Percentiles rank a stretch among this genome's conserved stretches.
Conservation (phyloP, 495 filamentous ascomycete species). For the Stereocaulon alpinum region DNA sequence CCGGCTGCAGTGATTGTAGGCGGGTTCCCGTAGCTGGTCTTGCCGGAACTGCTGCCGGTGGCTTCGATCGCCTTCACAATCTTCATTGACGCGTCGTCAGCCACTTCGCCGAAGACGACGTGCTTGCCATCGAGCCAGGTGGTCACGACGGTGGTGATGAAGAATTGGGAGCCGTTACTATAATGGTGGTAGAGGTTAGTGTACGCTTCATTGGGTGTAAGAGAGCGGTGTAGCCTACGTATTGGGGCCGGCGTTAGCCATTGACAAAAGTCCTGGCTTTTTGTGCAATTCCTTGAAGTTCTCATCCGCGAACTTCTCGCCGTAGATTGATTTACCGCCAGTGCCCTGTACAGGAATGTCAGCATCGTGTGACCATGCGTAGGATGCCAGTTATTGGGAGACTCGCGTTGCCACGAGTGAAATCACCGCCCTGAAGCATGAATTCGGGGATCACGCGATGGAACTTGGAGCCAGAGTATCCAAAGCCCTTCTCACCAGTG, state of each 20-base stretch:
- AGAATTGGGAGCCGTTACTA: conserved; percentile 98
- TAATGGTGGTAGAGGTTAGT: conserved; percentile 11
- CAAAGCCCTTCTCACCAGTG: conserved; percentile 79
- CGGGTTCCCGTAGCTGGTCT: conserved; percentile 51
- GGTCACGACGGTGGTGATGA: conserved; percentile 88
- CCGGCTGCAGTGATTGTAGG: conserved; percentile 58
- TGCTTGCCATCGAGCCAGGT: conserved; percentile 94
- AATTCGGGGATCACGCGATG: conserved; percentile 97
- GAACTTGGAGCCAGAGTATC: conserved; percentile 86
- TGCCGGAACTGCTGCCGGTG: conserved; percentile 51
- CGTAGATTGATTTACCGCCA: conserved; percentile 93
- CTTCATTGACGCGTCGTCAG: conserved; percentile 48
- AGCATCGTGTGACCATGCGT: not conserved
- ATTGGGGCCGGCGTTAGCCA: conserved; percentile 92
- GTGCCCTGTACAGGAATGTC: conserved; percentile 45
- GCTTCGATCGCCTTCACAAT: conserved; percentile 68
- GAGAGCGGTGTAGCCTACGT: conserved; percentile 43
- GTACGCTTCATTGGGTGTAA: not conserved
- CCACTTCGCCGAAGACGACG: conserved; percentile 95
- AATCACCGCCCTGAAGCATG: conserved; percentile 99
- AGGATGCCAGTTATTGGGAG: not conserved
- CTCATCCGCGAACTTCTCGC: conserved; percentile 94
- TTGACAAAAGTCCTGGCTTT: conserved; percentile 80
- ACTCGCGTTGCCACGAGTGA: conserved; percentile 82
- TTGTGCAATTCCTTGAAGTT: conserved; percentile 82